These are phyloP conservation scores for Tulasnella sp. DNA, from an alignment of 768 basidiomycete species.

Conservation along the genomic window DNA sequence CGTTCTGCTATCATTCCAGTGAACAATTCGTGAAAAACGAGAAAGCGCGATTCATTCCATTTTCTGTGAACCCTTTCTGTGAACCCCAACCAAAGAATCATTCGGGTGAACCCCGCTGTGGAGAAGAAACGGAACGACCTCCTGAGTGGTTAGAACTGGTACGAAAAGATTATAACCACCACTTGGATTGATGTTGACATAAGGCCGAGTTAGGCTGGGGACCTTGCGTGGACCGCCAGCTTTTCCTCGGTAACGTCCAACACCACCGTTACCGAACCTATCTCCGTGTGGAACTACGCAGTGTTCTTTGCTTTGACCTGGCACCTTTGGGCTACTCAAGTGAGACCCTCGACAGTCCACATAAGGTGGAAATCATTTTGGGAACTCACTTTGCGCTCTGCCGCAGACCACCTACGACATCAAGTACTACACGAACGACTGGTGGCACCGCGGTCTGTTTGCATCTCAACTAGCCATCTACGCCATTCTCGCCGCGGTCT, in stretches of 20 bases:
- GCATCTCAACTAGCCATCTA: background rate
- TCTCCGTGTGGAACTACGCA: background rate
- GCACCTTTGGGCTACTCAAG: background rate
- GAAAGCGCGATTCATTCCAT: background rate
- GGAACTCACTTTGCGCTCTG: no score
- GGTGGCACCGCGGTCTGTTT: slow-evolving; percentile 2
- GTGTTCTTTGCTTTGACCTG: background rate
- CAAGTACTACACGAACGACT: slow-evolving; percentile 13
- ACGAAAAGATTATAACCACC: no score
- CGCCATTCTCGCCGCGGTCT: background rate
- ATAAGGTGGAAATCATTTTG: no score
- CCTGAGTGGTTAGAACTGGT: no score
- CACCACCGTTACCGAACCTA: background rate
- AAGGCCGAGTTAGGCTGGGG: no score
- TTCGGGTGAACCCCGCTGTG: background rate
- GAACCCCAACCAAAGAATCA: background rate
- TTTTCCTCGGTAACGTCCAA: background rate
- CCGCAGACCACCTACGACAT: background rate
- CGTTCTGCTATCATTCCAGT: background rate
- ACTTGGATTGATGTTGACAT: no score
- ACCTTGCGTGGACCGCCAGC: no score
- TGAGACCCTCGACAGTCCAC: background rate
- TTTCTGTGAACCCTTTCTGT: background rate
- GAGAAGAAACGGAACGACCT: background rate
- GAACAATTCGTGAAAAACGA: background rate